These are phyloP conservation scores for Mangifera indica DNA, from an alignment of 345 rosid species.

Conservation along the genomic window DNA sequence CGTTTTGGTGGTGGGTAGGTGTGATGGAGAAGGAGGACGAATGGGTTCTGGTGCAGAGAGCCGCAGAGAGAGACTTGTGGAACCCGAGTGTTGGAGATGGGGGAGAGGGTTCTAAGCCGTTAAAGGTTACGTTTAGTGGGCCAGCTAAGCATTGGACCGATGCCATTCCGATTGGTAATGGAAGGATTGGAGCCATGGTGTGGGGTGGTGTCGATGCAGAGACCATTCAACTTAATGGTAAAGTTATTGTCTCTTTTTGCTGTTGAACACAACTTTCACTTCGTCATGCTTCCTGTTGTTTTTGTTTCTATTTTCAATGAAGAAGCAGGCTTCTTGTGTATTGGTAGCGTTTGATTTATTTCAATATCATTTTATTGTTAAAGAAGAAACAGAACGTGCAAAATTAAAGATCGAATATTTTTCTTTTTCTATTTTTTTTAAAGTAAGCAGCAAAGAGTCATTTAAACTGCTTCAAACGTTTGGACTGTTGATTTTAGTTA, in stretches of 20 bases:
- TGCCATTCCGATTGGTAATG: slow-evolving; percentile 84
- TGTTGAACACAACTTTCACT: not conserved
- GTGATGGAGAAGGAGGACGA: slow-evolving; percentile 33
- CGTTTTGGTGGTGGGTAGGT: no score
- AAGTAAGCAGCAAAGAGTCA: no score
- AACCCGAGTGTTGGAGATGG: slow-evolving; percentile 32
- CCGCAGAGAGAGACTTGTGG: slow-evolving; percentile 47
- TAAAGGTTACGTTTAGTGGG: slow-evolving; percentile 60
- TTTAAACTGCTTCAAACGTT: not conserved
- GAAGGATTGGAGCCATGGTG: slow-evolving; percentile 92
- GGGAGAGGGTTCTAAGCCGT: slow-evolving; percentile 41
- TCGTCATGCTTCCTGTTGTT: not conserved
- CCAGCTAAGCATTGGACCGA: slow-evolving; percentile 90
- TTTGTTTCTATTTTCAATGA: not conserved
- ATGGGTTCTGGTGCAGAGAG: slow-evolving; percentile 50
- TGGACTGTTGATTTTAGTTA: slow-evolving; percentile 1
- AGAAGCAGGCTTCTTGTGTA: not conserved
- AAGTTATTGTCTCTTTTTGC: not conserved
- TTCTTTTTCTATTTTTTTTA: no score
- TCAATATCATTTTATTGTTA: not conserved
- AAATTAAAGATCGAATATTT: not conserved
- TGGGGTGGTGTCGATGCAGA: slow-evolving; percentile 90
- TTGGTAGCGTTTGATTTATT: not conserved
- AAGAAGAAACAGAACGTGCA: not conserved
- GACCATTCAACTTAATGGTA: slow-evolving; percentile 77